Evolutionary conservation across 495 filamentous ascomycete species (phyloP).

Genomic region (Aspergillus sclerotiicarbonarius): DNA sequence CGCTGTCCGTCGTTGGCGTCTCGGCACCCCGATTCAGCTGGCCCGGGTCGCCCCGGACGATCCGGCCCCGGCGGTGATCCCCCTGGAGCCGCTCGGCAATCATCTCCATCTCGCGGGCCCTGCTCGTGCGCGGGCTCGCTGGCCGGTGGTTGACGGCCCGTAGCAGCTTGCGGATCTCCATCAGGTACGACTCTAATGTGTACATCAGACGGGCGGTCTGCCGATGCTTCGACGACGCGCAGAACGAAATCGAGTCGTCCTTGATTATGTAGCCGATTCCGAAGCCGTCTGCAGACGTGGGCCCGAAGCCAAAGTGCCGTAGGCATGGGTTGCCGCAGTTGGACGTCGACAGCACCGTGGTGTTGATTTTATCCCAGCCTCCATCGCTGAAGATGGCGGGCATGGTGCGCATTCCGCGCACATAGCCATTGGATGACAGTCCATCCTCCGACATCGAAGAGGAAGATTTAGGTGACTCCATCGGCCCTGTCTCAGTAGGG

Average conservation of each 20-base stretch:
- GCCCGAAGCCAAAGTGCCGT: conserved; percentile 94
- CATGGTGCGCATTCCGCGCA: conserved; percentile 31
- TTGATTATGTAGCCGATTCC: conserved; percentile 99
- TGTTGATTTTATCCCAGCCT: conserved; percentile 95
- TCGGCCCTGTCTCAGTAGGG: conserved; percentile 46
- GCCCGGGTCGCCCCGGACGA: conserved; percentile 43
- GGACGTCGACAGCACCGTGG: conserved; percentile 91
- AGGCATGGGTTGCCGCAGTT: conserved; percentile 99
- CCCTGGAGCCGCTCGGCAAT: conserved; percentile 44
- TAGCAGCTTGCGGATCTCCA: conserved; percentile 84
- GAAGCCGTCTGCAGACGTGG: conserved; percentile 91
- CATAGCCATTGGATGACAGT: conserved; percentile 30
- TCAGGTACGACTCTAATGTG: conserved; percentile 81
- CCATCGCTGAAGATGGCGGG: conserved; percentile 79
- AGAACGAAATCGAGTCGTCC: conserved; percentile 88
- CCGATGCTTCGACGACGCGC: conserved; percentile 85
- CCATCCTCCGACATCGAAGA: conserved; percentile 52
- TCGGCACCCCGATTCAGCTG: conserved; percentile 38
- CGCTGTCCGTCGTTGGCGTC: conserved; percentile 57
- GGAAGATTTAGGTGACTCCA: conserved; percentile 53
- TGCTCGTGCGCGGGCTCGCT: conserved; percentile 52
- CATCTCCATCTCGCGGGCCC: conserved; percentile 66
- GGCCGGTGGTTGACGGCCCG: conserved; percentile 60
- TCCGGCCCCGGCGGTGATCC: conserved; percentile 41
- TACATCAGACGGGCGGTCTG: conserved; percentile 91